These are phyloP conservation scores for Neovahlkampfia damariscottae DNA, from an alignment of 78 protist genomes.

Conservation along the genomic window DNA sequence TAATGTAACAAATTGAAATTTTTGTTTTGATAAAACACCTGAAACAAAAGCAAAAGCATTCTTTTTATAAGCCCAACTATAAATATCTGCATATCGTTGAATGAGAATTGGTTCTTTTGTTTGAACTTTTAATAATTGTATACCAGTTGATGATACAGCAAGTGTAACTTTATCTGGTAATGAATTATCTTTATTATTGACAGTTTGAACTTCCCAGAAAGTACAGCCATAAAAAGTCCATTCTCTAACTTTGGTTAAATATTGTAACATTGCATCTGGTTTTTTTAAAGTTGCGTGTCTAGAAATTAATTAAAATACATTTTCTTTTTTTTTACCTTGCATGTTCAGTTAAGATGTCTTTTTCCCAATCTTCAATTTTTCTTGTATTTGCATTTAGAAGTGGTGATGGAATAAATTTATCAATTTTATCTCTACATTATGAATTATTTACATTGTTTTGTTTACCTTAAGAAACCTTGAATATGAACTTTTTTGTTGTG, in stretches of 20 bases:
- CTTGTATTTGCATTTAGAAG: neutral
- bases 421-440: neutral
- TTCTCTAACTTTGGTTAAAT: neutral
- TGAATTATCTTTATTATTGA: neutral
- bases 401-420: neutral
- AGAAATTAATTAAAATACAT: too few relatives aligned
- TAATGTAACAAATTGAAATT: neutral
- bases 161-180: neutral
- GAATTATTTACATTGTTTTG: neutral
- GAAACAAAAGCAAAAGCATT: neutral
- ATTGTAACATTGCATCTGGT: conserved; percentile 6
- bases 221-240: conserved; percentile 9
- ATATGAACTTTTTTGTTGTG: neutral
- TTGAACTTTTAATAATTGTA: neutral
- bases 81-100: neutral
- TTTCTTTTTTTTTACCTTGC: too few relatives aligned
- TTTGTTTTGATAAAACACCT: neutral
- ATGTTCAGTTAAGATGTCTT: neutral
- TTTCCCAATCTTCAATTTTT: neutral
- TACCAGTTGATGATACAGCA: neutral
- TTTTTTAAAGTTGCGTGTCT: neutral
- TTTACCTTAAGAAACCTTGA: neutral
- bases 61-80: conserved; percentile 4
- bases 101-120: neutral
- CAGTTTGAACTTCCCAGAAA: conserved; percentile 1